Percentiles rank a stretch among this genome's conserved stretches.
These are phyloP conservation scores for Globisporangium megalacanthum DNA, from an alignment of 352 stramenopile genomes.

Conservation along the genomic window DNA sequence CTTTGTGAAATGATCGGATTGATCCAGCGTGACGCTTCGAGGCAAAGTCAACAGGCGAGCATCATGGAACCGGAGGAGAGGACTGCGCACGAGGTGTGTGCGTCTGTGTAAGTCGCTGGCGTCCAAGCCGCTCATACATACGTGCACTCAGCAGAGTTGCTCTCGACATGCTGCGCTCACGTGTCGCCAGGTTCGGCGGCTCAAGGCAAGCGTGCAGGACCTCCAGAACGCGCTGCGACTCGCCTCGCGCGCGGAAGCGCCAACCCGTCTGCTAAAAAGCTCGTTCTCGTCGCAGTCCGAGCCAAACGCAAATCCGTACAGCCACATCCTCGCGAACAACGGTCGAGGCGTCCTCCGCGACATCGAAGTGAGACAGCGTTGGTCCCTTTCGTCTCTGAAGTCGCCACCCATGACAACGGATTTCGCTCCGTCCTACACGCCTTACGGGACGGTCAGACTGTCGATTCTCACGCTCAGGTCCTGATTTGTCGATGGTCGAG, in stretches of 20 bases:
- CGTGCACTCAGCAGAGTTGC: not conserved
- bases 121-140: not conserved
- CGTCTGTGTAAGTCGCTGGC: not conserved
- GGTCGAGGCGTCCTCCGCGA: slow-evolving; percentile 30
- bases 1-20: too few relatives aligned
- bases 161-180: not conserved
- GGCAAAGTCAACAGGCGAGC: too few relatives aligned
- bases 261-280: slow-evolving; percentile 8
- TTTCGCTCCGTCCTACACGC: not conserved
- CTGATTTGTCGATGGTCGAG: not conserved
- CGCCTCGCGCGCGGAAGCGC: slow-evolving; percentile 8
- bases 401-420: not conserved
- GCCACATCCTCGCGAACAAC: slow-evolving; percentile 34
- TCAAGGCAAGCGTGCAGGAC: slow-evolving; percentile 31
- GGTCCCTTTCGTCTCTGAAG: too few relatives aligned
- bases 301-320: slow-evolving; percentile 8
- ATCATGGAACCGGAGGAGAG: slow-evolving; percentile 16
- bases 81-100: slow-evolving; percentile 13
- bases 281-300: slow-evolving; percentile 8
- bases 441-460: not conserved
- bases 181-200: slow-evolving; percentile 19
- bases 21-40: too few relatives aligned
- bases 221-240: slow-evolving; percentile 5
- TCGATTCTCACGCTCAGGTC: not conserved
- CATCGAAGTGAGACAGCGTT: slow-evolving; percentile 25